These are phyloP conservation scores for Platanus orientalis DNA, from an alignment of 164 flowering plant species.

Conservation along the genomic window DNA sequence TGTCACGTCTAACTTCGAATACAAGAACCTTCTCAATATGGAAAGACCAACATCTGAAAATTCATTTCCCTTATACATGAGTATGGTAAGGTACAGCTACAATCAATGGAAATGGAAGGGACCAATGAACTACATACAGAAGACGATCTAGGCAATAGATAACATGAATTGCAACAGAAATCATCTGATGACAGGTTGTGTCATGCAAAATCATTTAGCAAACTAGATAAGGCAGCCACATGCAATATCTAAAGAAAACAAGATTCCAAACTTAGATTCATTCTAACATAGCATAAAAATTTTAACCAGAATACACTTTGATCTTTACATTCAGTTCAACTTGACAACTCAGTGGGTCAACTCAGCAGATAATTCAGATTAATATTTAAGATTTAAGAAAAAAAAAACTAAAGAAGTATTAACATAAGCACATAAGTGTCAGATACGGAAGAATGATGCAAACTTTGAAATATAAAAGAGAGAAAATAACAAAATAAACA, in stretches of 20 bases:
- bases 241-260: neutral
- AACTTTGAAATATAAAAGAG: too few relatives aligned
- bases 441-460: too few relatives aligned
- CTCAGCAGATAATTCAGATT: too few relatives aligned
- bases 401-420: too few relatives aligned
- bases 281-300: neutral
- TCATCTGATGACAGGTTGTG: neutral
- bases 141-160: too few relatives aligned
- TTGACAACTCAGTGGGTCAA: too few relatives aligned
- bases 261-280: neutral
- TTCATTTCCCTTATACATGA: conserved; percentile 6
- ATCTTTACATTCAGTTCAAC: too few relatives aligned
- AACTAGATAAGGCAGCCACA: neutral
- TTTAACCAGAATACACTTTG: neutral
- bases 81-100: conserved; percentile 1
- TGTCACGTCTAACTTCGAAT: conserved; percentile 41
- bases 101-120: neutral
- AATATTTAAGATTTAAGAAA: too few relatives aligned
- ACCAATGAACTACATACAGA: too few relatives aligned
- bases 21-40: conserved; percentile 72
- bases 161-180: too few relatives aligned
- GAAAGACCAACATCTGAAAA: conserved; percentile 91
- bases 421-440: too few relatives aligned
- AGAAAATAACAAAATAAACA: too few relatives aligned
- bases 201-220: neutral